Base-by-base conservation (phyloP, 2,329 filamentous ascomycete genomes). In the Bipolaris sorokiniana region DNA sequence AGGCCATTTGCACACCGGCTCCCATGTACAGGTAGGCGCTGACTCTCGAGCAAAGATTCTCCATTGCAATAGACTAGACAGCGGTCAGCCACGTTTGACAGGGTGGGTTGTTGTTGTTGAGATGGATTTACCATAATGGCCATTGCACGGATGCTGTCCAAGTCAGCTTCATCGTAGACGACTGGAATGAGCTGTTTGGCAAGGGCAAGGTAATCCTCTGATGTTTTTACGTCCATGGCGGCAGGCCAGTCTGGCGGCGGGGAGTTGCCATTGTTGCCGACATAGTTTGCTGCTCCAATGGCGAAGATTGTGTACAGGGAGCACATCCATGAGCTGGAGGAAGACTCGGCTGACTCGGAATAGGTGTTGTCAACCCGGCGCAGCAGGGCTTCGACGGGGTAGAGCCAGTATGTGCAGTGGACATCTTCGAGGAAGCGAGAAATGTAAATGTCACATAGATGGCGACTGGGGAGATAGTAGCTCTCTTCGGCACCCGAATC, bases 1-100 rank as follows among this genome's bases (percentile, higher is more conserved):
- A 76, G 0, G 74, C 73, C 53, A 75, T 75, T 37, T 76, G 73
- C 3, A 76, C 65, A 41, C 68, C 71, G 7, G 72, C 72, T 5
- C 74, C 74, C 56, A 76, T 75, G 38, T 74, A 76, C 0, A 76
- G 58, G 47, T 76, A 76, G 6, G 73, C 70, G 15, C 68, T 72
- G 7, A 74, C 69, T 57, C 73, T 69, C 5, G 70, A 75, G 41
- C 73, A 71, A 6, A 72, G 53, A 37, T 72, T 75, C 42, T 76
- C 73, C 42, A 75, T 67, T 1, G 67, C 71, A 23, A 76, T 68
- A 45, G 70, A 74, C 73, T 76, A 37, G 5, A 40, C 4, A 23
- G 3, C 10, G 9, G 28, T 69, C 37, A 70, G 63, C 46, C 22
- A 31, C 36, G 20, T 5, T 23, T 3, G 1, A 37, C 5, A 20